These are phyloP conservation scores for Discostella stelligeroides DNA, from an alignment of 108 stramenopile species.

Conservation along the genomic window DNA sequence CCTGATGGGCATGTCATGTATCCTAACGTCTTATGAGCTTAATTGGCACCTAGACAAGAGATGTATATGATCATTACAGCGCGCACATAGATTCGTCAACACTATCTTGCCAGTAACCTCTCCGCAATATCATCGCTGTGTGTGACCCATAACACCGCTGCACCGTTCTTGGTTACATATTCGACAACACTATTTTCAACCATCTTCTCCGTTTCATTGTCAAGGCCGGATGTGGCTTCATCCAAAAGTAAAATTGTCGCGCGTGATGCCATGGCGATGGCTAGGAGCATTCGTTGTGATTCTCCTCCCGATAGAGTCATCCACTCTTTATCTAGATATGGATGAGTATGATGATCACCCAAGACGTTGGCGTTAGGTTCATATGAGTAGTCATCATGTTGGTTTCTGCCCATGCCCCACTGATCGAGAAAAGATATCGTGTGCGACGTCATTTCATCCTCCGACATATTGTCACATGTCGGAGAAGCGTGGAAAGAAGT, in stretches of 20 bases:
- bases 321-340: slow-evolving; percentile 62
- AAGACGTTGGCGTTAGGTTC: background rate
- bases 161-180: slow-evolving; percentile 26
- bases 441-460: slow-evolving; percentile 31
- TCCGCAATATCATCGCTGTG: slow-evolving; percentile 55
- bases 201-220: slow-evolving; percentile 20
- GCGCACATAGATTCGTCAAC: too few species aligned
- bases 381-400: background rate
- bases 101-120: slow-evolving; percentile 21
- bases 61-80: too few species aligned
- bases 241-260: slow-evolving; percentile 62
- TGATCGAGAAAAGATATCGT: slow-evolving; percentile 34
- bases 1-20: too few species aligned
- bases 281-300: slow-evolving; percentile 78
- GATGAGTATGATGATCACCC: slow-evolving; percentile 5
- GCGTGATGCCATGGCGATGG: slow-evolving; percentile 67
- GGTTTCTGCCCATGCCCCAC: slow-evolving; percentile 39
- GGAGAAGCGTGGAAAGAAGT: slow-evolving; percentile 20
- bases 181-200: slow-evolving; percentile 49
- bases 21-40: slow-evolving; percentile 2
- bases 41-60: background rate
- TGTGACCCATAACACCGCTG: slow-evolving; percentile 47
- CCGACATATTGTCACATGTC: slow-evolving; percentile 11
- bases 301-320: slow-evolving; percentile 82
- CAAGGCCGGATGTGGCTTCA: slow-evolving; percentile 43